Conservation (phyloP, 306 rosid genomes). For the Astragalus membranaceus region DNA sequence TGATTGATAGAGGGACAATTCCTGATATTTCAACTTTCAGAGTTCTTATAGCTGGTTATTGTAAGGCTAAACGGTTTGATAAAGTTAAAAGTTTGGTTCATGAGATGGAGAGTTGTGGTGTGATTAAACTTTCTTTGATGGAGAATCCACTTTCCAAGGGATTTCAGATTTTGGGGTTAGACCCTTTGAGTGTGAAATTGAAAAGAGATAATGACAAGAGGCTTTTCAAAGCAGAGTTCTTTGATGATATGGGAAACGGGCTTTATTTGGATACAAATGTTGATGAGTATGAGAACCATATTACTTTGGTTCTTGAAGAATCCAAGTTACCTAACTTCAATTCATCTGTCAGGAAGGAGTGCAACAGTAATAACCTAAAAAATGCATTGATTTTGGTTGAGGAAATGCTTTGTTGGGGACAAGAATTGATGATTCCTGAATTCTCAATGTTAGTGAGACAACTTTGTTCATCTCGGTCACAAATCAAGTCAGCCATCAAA, state of each 20-base stretch:
- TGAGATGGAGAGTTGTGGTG: slow-evolving; percentile 58
- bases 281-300: slow-evolving; percentile 59
- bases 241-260: slow-evolving; percentile 79
- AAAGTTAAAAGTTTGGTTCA: slow-evolving; percentile 43
- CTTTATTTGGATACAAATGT: slow-evolving; percentile 83
- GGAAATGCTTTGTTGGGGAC: slow-evolving; percentile 77
- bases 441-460: slow-evolving; percentile 41
- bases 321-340: slow-evolving; percentile 53
- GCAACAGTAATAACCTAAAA: slow-evolving; percentile 35
- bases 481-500: slow-evolving; percentile 20
- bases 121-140: slow-evolving; percentile 33
- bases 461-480: slow-evolving; percentile 49
- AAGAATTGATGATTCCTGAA: slow-evolving; percentile 48
- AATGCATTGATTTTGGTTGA: slow-evolving; percentile 44
- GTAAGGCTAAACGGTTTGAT: slow-evolving; percentile 65
- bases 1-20: slow-evolving; percentile 59
- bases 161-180: slow-evolving; percentile 66
- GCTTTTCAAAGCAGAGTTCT: slow-evolving; percentile 65
- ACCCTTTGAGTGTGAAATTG: slow-evolving; percentile 57
- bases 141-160: slow-evolving; percentile 62
- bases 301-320: slow-evolving; percentile 50
- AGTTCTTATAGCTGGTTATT: slow-evolving; percentile 80
- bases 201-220: slow-evolving; percentile 59
- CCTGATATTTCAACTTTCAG: slow-evolving; percentile 59
- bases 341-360: slow-evolving; percentile 37